phyloP scores from a whole-genome alignment of 805 yeast genomes.

The Candida bentonensis region DNA sequence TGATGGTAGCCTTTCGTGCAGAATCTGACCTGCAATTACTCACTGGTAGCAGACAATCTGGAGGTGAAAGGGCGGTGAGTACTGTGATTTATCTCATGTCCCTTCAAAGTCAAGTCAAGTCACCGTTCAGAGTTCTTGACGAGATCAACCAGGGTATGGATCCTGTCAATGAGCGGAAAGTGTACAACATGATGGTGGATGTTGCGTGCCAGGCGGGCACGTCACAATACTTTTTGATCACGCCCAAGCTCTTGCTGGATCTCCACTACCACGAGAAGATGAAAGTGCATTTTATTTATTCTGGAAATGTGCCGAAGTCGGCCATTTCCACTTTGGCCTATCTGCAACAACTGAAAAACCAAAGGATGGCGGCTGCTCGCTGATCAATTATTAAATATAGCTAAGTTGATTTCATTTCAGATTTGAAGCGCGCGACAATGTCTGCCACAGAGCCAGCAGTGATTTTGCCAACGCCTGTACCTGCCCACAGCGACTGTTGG shows the following conservation, averaged over 20 bases:
- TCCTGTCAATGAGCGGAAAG: constrained; percentile 74
- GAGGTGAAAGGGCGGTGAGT: constrained; percentile 95
- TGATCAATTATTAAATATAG: no score
- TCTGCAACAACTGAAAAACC: no score
- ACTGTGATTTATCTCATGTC: constrained; percentile 85
- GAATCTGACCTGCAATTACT: constrained; percentile 53
- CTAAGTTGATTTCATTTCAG: not conserved
- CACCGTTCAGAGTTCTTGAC: constrained; percentile 92
- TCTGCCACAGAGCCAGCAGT: not conserved
- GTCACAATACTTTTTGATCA: constrained; percentile 81
- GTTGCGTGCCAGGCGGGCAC: constrained; percentile 53
- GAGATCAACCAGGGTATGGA: constrained; percentile 99
- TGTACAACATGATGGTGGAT: constrained; percentile 73
- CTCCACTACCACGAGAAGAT: constrained; percentile 64
- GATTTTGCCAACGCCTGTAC: constrained; percentile 1
- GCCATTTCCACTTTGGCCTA: no score
- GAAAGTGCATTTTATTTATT: constrained; percentile 76
- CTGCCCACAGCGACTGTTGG: constrained; percentile 9
- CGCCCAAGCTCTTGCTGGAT: constrained; percentile 78
- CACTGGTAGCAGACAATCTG: constrained; percentile 85
- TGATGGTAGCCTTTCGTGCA: constrained; percentile 75
- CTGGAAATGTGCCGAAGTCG: constrained; percentile 25
- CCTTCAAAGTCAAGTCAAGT: constrained; percentile 70
- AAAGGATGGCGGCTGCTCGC: no score
- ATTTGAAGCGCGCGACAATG: not conserved